Conservation (phyloP, 768 basidiomycete species). For the Trametes villosa region DNA sequence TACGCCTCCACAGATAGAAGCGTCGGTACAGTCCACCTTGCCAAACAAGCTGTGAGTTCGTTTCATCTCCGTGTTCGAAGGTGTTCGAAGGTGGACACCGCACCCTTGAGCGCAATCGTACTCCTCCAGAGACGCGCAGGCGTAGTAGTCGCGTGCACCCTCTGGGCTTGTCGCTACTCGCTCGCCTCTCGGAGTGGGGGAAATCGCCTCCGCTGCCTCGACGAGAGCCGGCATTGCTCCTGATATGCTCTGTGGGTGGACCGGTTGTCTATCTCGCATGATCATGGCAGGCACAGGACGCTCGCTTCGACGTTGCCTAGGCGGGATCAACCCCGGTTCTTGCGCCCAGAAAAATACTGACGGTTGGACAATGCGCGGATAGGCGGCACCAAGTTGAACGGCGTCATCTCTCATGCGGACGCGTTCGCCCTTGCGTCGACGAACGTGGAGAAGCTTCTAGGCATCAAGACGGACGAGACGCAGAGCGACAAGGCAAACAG, state of each 20-base stretch:
- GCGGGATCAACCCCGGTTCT: constrained; percentile 39
- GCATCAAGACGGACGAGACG: constrained; percentile 19
- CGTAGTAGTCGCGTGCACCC: too few species aligned
- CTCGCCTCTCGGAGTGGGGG: constrained; percentile 66
- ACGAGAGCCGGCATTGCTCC: constrained; percentile 57
- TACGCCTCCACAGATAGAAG: too few species aligned
- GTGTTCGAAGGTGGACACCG: too few species aligned
- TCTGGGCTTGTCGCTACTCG: constrained; percentile 70
- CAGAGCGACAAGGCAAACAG: too few species aligned
- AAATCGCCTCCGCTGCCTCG: constrained; percentile 65
- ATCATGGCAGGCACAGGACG: constrained; percentile 74
- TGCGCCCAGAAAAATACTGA: not conserved
- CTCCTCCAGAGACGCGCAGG: too few species aligned
- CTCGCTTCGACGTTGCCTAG: constrained; percentile 84
- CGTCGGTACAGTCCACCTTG: too few species aligned
- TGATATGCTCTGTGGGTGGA: constrained; percentile 59
- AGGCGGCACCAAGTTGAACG: constrained; percentile 35
- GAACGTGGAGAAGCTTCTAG: constrained; percentile 50
- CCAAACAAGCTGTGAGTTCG: too few species aligned
- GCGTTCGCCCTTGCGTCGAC: constrained; percentile 46
- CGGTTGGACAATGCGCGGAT: too few species aligned
- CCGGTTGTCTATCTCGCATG: constrained; percentile 22
- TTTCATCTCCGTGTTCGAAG: too few species aligned
- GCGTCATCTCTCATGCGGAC: constrained; percentile 27
- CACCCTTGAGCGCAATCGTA: too few species aligned